Percentiles rank a stretch among this genome's conserved stretches.
These are phyloP conservation scores for Apostasia ramifera DNA, from an alignment of 106 monocot genomes.

Conservation along the genomic window DNA sequence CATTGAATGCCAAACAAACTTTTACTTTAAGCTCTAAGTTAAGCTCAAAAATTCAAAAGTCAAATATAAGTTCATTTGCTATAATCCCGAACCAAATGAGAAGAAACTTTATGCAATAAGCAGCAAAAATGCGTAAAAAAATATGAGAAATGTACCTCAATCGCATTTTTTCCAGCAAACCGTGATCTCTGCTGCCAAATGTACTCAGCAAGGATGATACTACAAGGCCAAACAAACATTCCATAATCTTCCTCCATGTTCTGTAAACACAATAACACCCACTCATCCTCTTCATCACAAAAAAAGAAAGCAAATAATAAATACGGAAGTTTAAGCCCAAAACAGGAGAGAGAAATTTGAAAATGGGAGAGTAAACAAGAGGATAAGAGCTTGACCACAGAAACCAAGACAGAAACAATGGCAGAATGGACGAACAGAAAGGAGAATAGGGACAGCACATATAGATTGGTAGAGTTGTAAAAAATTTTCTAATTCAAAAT, in stretches of 20 bases:
- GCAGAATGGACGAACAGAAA: no score
- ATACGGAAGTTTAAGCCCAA: not conserved
- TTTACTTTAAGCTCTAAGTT: no score
- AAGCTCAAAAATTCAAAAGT: no score
- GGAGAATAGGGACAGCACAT: no score
- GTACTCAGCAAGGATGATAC: conserved; percentile 81
- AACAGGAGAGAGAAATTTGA: not conserved
- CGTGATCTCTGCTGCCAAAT: conserved; percentile 74
- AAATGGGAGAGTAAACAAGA: not conserved
- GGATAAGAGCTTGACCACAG: not conserved
- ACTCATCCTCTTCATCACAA: not conserved
- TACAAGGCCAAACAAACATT: conserved; percentile 96
- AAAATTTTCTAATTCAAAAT: no score
- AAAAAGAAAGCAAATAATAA: not conserved
- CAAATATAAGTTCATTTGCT: no score
- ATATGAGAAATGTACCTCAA: conserved; percentile 47
- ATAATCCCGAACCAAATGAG: no score
- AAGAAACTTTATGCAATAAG: no score
- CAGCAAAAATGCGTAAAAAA: not conserved
- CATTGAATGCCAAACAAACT: no score
- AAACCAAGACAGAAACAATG: not conserved
- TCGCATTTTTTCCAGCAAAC: conserved; percentile 37
- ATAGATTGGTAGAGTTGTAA: no score
- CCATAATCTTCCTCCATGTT: conserved; percentile 80
- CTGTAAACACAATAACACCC: conserved; percentile 21